phyloP scores from a whole-genome alignment of 2,329 filamentous ascomycete species.

The Grosmannia penicillata region DNA sequence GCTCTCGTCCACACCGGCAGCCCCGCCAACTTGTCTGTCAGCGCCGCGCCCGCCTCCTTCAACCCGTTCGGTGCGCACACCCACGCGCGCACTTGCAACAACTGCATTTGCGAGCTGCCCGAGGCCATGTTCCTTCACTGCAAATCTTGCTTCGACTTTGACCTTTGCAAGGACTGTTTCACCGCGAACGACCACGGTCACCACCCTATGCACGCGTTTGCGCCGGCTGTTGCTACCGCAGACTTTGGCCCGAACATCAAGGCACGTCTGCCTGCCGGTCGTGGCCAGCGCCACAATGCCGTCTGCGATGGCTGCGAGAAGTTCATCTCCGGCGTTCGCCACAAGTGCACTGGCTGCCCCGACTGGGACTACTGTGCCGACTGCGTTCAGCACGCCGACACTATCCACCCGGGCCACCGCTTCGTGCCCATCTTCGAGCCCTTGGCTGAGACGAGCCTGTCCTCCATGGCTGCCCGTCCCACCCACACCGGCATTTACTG shows the following conservation, averaged over 20 bases:
- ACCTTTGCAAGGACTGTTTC: conserved; percentile 79
- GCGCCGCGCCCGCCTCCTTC: too few species aligned
- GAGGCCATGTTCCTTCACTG: conserved; percentile 80
- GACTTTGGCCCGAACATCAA: conserved; percentile 45
- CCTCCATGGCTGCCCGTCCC: conserved; percentile 17
- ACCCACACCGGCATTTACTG: conserved; percentile 82
- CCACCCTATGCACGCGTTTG: conserved; percentile 74
- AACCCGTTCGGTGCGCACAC: too few species aligned
- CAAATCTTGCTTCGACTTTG: conserved; percentile 72
- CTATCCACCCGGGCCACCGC: conserved; percentile 68
- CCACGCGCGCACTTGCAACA: conserved; percentile 62
- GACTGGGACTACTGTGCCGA: conserved; percentile 90
- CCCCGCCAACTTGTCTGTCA: too few species aligned
- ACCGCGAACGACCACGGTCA: conserved; percentile 68
- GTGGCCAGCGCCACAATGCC: conserved; percentile 69
- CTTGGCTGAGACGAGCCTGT: conserved; percentile 13
- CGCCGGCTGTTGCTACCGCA: conserved; percentile 48
- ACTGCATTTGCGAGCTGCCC: conserved; percentile 50
- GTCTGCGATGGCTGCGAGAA: conserved; percentile 91
- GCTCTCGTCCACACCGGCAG: neutral
- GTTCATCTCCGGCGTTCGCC: conserved; percentile 73
- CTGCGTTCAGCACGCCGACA: conserved; percentile 52
- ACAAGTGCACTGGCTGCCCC: conserved; percentile 94
- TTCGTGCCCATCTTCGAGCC: conserved; percentile 76
- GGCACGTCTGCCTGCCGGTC: conserved; percentile 60